Base-by-base conservation (phyloP, 768 basidiomycete genomes). In the Phylloporus rhodoxanthus region DNA sequence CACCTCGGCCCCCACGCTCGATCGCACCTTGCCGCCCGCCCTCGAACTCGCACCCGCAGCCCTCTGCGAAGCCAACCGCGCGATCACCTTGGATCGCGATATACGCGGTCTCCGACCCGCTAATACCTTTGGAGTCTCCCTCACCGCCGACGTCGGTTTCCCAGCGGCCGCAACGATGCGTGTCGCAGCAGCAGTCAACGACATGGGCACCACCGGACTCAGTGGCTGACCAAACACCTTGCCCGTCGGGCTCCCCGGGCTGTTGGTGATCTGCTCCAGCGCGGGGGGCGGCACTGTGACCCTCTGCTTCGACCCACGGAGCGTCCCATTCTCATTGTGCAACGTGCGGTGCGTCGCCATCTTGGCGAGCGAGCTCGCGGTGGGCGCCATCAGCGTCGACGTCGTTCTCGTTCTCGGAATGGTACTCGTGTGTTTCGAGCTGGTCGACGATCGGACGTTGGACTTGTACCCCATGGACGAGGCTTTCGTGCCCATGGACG, bases 11-110 rank as follows among this genome's bases (percentile, higher is more conserved):
- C 79, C 74, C 33, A 77, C 61, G 53, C 84, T 87, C 28, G 85
- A 85, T 39, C 77, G 70, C 9, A 63, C 54, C 54, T 65, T 69
- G 28, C 67, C 61, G 34, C 65, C 51, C 47, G 53, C 33, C 5
- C 52, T 58, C 6, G 61, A 1, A 8, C 55, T 59, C 8, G 61
- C 66, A 9, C 60, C 66, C 9, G 63, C 65, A 13, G 76, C 79
- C 6, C 88, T 80, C 64, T 90, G 84, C 13, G 84, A 84, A 1
- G 83, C 85, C 30, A 90, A 70, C 57, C 75, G 79, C 0, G 87
- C 85, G 39, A 90, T 87, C 34, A 91, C 85, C 53, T 82, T 84
- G 23, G 86, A 87, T 33, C 89, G 79, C 37, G 88, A 91, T 54
- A 91, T 87, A 8, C 87, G 79, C 4, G 88, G 88, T 61, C 81